Percentiles rank a stretch among this genome's conserved stretches.
Evolutionary conservation across 345 rosid species (phyloP).

Genomic region (Eutrema heterophyllum): DNA sequence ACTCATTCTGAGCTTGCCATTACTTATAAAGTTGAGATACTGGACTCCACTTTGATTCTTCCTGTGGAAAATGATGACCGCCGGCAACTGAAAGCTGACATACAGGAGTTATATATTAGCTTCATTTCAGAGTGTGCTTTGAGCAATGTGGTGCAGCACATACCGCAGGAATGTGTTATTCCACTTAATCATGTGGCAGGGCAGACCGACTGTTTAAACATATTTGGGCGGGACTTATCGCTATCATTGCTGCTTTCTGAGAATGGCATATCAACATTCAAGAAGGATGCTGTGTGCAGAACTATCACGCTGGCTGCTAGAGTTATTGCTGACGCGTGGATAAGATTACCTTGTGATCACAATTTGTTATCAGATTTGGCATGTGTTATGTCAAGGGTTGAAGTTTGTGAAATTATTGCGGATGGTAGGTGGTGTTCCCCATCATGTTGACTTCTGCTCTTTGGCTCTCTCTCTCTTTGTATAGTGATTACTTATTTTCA

Average conservation of each 20-base stretch:
- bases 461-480: not conserved
- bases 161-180: constrained; percentile 55
- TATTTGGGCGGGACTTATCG: constrained; percentile 62
- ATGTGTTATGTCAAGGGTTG: constrained; percentile 65
- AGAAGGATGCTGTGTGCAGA: constrained; percentile 28
- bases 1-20: constrained; percentile 26
- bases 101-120: constrained; percentile 54
- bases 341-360: constrained; percentile 58
- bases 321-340: constrained; percentile 67
- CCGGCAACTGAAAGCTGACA: constrained; percentile 51
- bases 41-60: constrained; percentile 59
- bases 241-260: constrained; percentile 42
- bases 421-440: constrained; percentile 53
- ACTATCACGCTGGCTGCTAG: constrained; percentile 47
- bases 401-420: constrained; percentile 46
- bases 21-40: constrained; percentile 63
- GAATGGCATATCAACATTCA: constrained; percentile 38
- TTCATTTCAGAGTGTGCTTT: constrained; percentile 36
- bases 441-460: constrained; percentile 3
- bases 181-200: constrained; percentile 43
- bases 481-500: not conserved
- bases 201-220: constrained; percentile 46
- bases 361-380: constrained; percentile 34
- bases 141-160: constrained; percentile 38
- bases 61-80: constrained; percentile 48